phyloP scores from a whole-genome alignment of 345 rosid genomes.

The Salix brachista region DNA sequence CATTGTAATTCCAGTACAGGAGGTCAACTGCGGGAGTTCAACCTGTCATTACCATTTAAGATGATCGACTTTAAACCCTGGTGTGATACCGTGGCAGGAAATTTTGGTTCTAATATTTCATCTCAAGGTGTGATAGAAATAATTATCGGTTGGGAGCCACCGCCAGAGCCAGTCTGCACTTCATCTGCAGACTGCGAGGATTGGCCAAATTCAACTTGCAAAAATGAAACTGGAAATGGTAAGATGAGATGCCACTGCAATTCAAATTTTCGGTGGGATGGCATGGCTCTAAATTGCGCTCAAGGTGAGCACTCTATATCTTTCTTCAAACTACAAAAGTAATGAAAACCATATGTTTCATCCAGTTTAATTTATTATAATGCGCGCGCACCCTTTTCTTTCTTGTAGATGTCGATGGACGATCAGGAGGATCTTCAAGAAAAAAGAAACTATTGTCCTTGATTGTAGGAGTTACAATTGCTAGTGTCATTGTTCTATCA shows the following conservation, averaged over 20 bases:
- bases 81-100: not conserved
- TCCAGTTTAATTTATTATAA: not conserved
- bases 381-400: not conserved
- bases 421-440: not conserved
- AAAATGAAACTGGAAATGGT: constrained; percentile 12
- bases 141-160: constrained; percentile 52
- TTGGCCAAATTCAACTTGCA: constrained; percentile 51
- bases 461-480: constrained; percentile 11
- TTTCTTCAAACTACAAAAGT: not conserved
- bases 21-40: not conserved
- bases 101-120: not conserved
- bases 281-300: constrained; percentile 38
- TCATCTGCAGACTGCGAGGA: constrained; percentile 49
- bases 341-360: not conserved
- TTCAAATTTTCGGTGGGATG: constrained; percentile 43
- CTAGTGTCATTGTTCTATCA: constrained; percentile 5
- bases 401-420: not conserved
- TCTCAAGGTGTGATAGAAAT: constrained; percentile 24
- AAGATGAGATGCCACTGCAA: constrained; percentile 46
- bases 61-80: not conserved
- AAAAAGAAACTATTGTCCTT: constrained; percentile 1
- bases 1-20: constrained; percentile 28
- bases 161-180: constrained; percentile 48
- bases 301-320: constrained; percentile 26
- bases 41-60: constrained; percentile 32